These are phyloP conservation scores for Xylariaceae sp. DNA, from an alignment of 2,329 filamentous ascomycete genomes.

Conservation along the genomic window DNA sequence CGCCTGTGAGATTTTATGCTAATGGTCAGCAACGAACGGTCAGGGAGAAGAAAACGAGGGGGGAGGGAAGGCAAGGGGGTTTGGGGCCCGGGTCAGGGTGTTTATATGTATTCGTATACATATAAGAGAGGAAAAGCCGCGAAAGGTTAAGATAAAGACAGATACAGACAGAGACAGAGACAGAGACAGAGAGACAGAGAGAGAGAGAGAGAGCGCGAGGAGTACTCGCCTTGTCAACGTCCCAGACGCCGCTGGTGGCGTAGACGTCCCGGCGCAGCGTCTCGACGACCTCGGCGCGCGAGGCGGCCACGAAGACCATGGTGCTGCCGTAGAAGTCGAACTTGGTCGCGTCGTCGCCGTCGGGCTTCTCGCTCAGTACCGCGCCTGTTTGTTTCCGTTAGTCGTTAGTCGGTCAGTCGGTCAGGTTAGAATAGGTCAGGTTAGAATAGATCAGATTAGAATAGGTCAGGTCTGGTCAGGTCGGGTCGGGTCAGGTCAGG, in stretches of 20 bases:
- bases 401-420: too few relatives aligned
- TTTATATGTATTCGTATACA: not conserved
- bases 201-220: slow-evolving; percentile 2
- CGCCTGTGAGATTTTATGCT: too few relatives aligned
- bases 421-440: too few relatives aligned
- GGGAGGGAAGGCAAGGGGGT: too few relatives aligned
- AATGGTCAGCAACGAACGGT: too few relatives aligned
- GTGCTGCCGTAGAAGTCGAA: slow-evolving; percentile 67
- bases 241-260: slow-evolving; percentile 66
- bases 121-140: not conserved
- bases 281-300: slow-evolving; percentile 61
- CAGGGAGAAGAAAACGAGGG: too few relatives aligned
- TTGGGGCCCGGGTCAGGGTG: too few relatives aligned
- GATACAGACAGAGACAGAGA: too few relatives aligned
- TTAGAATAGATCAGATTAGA: too few relatives aligned
- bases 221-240: slow-evolving; percentile 57
- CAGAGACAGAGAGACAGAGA: slow-evolving; percentile 3
- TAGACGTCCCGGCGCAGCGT: slow-evolving; percentile 68
- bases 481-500: too few relatives aligned
- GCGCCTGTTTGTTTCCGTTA: too few relatives aligned
- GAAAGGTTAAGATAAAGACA: not conserved
- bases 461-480: too few relatives aligned
- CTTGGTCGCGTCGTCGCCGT: slow-evolving; percentile 47
- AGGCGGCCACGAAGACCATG: slow-evolving; percentile 58
- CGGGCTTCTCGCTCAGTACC: slow-evolving; percentile 57